These are phyloP conservation scores for Sphagnurus paluster DNA, from an alignment of 1,284 basidiomycete genomes.

Conservation along the genomic window DNA sequence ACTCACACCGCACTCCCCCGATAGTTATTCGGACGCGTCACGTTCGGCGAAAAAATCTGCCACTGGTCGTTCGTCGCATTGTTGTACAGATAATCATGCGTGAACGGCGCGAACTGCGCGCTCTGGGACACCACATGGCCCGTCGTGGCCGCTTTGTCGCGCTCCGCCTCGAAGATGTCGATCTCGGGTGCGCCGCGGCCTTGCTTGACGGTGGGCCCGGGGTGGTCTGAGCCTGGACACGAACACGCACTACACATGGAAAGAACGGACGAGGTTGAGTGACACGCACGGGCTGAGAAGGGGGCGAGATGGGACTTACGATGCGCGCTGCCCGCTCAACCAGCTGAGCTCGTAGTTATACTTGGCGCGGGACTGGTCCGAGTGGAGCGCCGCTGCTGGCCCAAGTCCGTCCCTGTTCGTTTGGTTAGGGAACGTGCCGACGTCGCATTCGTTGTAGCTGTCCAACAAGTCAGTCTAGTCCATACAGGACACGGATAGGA, in stretches of 20 bases:
- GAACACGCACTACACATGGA: slow-evolving; percentile 35
- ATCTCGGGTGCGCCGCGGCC: slow-evolving; percentile 83
- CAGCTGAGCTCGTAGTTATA: slow-evolving; percentile 58
- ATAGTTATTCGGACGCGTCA: slow-evolving; percentile 63
- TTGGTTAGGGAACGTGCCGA: slow-evolving; percentile 80
- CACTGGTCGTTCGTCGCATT: slow-evolving; percentile 47
- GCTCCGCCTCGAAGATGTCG: slow-evolving; percentile 78
- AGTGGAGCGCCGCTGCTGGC: slow-evolving; percentile 53
- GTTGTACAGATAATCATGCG: slow-evolving; percentile 50
- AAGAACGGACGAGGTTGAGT: slow-evolving; percentile 27
- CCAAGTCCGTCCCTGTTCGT: slow-evolving; percentile 52
- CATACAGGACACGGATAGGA: slow-evolving; percentile 17
- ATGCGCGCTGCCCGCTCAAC: slow-evolving; percentile 66
- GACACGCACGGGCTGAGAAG: slow-evolving; percentile 28
- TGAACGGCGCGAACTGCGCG: slow-evolving; percentile 68
- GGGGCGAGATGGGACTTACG: slow-evolving; percentile 44
- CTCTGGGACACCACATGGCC: slow-evolving; percentile 63
- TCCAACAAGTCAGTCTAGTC: slow-evolving; percentile 17
- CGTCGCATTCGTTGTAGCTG: slow-evolving; percentile 71
- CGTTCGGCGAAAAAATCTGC: slow-evolving; percentile 45
- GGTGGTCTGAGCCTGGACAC: slow-evolving; percentile 45
- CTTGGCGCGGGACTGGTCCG: slow-evolving; percentile 42
- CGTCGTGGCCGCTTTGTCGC: slow-evolving; percentile 41
- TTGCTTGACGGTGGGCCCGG: slow-evolving; percentile 37
- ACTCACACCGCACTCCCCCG: slow-evolving; percentile 33